Evolutionary conservation across 1,284 basidiomycete species (phyloP), one percentile per base, ranked within the genome.

Genomic region (Fomes fomentarius): DNA sequence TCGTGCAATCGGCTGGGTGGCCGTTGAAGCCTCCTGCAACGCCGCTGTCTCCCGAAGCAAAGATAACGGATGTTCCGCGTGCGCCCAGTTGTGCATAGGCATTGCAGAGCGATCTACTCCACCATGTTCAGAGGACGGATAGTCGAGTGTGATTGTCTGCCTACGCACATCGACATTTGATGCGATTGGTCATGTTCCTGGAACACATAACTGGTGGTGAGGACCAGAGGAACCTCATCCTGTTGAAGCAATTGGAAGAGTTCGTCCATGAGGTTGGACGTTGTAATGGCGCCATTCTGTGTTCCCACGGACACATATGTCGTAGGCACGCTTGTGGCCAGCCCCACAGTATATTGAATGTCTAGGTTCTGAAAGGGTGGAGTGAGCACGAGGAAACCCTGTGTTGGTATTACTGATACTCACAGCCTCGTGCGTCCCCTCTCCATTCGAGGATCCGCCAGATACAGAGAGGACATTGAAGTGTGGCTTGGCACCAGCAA

Each of bases 11-110:
- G 1, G 76, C 76, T 7, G 75, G 76, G 10, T 71, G 78, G 14
- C 79, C 80, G 54, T 86, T 67, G 17, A 82, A 82, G 12, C 71
- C 26, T 3, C 47, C 79, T 25, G 84, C 86, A 21, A 89, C 60
- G 50, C 85, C 85, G 47, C 59, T 66, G 60, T 84, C 86, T 50
- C 86, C 87, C 50, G 80, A 82, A 22, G 82, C 80, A 71, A 84
- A 87, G 62, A 89, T 71, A 12, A 83, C 71, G 15, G 79, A 82
- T n/a, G 76, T 77, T 17, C 87, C 87, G 22, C 76, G 74, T 3
- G 78, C 70, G 8, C 83, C 83, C 41, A 89, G 76, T 53, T 81
- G 76, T 8, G 51, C 56, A 31, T 50, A 53, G n/a, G 51, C 47
- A 25, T 52, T 50, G 43, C 56, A 57, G 15, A 57, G 60, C 14